Percentiles rank a stretch among this genome's conserved stretches.
phyloP scores from a whole-genome alignment of 306 rosid species.

The Vigna unguiculata region DNA sequence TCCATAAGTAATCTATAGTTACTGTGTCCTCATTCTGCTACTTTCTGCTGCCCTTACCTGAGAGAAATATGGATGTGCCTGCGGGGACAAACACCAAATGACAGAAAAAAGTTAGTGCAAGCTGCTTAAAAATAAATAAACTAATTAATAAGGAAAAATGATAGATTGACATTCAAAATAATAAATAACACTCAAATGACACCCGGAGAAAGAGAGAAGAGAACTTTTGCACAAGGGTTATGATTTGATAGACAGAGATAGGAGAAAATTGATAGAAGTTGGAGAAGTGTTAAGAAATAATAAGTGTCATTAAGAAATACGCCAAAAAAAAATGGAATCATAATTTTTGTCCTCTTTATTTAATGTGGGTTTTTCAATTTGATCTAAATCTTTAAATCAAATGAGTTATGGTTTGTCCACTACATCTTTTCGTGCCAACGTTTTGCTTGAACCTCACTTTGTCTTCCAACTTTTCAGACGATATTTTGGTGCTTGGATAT shows the following conservation, averaged over 20 bases:
- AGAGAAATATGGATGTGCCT: slow-evolving; percentile 87
- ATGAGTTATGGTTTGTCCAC: background rate
- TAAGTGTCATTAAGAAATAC: background rate
- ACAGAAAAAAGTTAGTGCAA: slow-evolving; percentile 19
- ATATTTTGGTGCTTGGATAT: no score
- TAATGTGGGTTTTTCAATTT: background rate
- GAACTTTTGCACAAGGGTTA: no score
- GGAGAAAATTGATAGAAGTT: no score
- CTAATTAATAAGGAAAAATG: background rate
- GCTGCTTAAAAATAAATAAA: background rate
- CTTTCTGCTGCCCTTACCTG: slow-evolving; percentile 93
- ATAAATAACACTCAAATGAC: no score
- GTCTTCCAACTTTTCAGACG: no score
- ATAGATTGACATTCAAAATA: no score
- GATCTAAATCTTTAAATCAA: background rate
- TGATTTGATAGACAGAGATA: no score
- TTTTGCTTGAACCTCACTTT: background rate
- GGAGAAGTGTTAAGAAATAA: no score
- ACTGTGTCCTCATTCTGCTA: slow-evolving; percentile 80
- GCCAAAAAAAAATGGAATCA: background rate
- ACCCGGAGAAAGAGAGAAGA: no score
- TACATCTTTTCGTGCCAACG: background rate
- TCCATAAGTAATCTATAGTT: slow-evolving; percentile 15
- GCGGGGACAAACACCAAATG: slow-evolving; percentile 22
- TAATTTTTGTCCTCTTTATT: background rate